Evolutionary conservation across 75 land plant genomes (phyloP), one percentile per base, ranked within the genome.

Genomic region (Cunninghamia lanceolata): DNA sequence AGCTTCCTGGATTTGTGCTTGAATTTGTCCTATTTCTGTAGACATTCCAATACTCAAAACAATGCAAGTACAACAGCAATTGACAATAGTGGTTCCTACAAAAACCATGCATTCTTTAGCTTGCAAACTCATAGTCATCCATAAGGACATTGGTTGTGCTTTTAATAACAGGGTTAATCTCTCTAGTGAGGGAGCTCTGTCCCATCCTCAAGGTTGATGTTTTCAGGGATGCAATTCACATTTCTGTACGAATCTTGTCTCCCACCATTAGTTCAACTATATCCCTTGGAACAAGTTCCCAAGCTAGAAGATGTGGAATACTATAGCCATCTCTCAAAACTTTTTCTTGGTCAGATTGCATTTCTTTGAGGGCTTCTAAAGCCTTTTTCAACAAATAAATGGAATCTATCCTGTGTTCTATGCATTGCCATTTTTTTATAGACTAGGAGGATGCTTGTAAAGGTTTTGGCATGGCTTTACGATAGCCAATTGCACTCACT

Each of bases 211-310:
- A 73, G 21, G 95, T 94, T 1, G 96, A 92, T 11, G 94, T 95
- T 77, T 89, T 95, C 79, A 96, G 85, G 13, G 83, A 68, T 15
- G 87, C 89, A 30, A 96, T 82, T 81, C 98, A 87, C 93, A 96
- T 93, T 70, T 96, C 98, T 45, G 98, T 96, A 59, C 96, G 98
- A 15, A 93, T 93, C 86, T 96, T 96, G 85, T 96, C 98, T 43
- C 98, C 98, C 45, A 94, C 95, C 34, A 91, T 75, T 85, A 96
- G n/a, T n/a, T n/a, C n/a, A n/a, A n/a, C n/a, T n/a, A n/a, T n/a
- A n/a, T n/a, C n/a, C n/a, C n/a, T n/a, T 1, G 98, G 98, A 34
- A 96, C 98, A 86, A 96, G 98, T 85, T 96, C 98, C 59, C 93
- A 32, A 36, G 98, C 98, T 21, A 94, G 96, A 82, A 96, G 84